Base-by-base conservation (phyloP, 2,329 filamentous ascomycete species). In the Aspergillus pseudonomiae region DNA sequence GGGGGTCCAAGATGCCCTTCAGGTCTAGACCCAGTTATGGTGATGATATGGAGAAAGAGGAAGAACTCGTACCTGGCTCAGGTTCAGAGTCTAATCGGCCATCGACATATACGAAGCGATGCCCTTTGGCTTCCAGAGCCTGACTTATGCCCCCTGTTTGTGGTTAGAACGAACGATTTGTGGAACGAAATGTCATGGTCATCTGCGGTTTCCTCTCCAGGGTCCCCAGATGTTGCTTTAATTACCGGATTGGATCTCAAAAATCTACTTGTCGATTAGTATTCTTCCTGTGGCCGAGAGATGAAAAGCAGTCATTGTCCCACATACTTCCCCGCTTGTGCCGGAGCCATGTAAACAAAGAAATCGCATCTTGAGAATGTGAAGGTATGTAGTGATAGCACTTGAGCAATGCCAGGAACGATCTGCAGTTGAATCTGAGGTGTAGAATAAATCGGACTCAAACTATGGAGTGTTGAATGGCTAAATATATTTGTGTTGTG, bases 181-280 rank as follows among this genome's bases (percentile, higher is more conserved):
- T 52, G 16, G 28, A 19, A 52, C 5, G 48, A n/a, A 21, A 52
- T 52, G 48, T 6, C 48, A 52, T 52, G 48, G 16, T 30, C 16
- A 52, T 32, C 21, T 32, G 26, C 4, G 14, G 48, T 16, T 26
- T 32, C 24, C 52, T 56, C 21, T n/a, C 10, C 5, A 48, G 19
- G 14, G 34, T 39, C 39, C 26, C 48, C 26, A 26, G 32, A 54
- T 21, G 19, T 5, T 57, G 32, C 10, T 30, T 41, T 34, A 48
- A 54, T 34, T 71, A 71, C 69, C 74, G 21, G 70, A 72, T 70
- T 76, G 74, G 62, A 76, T 74, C 61, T 74, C 72, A 61, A 76
- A 75, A 55, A 76, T 76, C 74, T 57, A 24, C 34, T 50, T 61
- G 45, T 30, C 53, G 43, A 21, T 48, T 46, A 28, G 41, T 41